Conservation (phyloP, 1,284 basidiomycete species). For the Sphagnurus paluster region DNA sequence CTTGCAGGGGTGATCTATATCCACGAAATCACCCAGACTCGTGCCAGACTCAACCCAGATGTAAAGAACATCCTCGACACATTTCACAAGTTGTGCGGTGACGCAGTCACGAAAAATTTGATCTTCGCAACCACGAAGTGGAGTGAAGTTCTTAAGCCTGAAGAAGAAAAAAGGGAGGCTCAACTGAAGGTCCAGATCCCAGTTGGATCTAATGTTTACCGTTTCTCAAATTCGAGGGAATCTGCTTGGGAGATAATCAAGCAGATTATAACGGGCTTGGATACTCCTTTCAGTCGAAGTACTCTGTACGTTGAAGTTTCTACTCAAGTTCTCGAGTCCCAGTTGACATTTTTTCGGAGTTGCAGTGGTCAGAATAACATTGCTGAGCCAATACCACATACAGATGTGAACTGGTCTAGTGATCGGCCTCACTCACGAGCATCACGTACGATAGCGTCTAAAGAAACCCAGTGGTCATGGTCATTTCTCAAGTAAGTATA, state of each 20-base stretch:
- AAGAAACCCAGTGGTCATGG: no score
- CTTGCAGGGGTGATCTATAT: not conserved
- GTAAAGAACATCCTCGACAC: not conserved
- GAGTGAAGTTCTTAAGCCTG: conserved; percentile 9
- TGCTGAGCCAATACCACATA: no score
- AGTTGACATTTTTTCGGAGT: no score
- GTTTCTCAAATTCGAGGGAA: conserved; percentile 3
- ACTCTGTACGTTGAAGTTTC: no score
- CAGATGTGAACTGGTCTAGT: no score
- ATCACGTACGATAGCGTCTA: no score
- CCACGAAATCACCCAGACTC: not conserved
- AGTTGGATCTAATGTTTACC: conserved; percentile 3
- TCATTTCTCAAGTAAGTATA: no score
- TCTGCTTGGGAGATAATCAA: conserved; percentile 15
- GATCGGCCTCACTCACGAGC: no score
- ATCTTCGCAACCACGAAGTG: not conserved
- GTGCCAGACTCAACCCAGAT: not conserved
- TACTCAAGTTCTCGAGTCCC: no score
- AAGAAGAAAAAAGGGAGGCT: conserved; percentile 13
- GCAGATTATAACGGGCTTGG: no score
- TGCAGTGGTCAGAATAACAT: no score
- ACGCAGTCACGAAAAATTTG: not conserved
- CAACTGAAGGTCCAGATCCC: conserved; percentile 15
- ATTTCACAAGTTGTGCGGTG: conserved; percentile 1
- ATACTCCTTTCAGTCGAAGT: no score